Evolutionary conservation across 768 basidiomycete species (phyloP), one percentile per base, ranked within the genome.

Genomic region (Russula lepida): DNA sequence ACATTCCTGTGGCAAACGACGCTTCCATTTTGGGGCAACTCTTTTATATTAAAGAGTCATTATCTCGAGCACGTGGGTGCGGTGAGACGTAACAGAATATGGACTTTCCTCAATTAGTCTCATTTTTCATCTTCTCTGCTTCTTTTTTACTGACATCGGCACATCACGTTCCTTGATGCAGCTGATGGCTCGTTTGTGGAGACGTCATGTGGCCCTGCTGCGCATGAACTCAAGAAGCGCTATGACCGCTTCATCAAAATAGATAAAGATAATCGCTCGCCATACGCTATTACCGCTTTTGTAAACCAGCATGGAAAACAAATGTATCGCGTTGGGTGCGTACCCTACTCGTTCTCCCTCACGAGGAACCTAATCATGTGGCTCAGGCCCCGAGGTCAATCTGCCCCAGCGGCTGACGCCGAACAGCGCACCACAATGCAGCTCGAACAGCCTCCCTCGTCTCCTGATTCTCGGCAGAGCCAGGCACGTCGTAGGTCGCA

Each of bases 241-340:
- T 89, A 86, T 68, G 91, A 93, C 70, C 81, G 84, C 53, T 74
- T 79, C 46, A 71, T 83, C 37, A 85, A 88, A 13, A 86, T 92
- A 32, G 79, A 82, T 17, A 78, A 80, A 67, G 77, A 82, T 62
- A 77, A 84, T 12, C 82, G 86, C 32, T 91, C 89, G 13, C 89
- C 90, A 2, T 92, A 85, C 69, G 84, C 84, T 41, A 88, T 90
- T 67, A 91, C 89, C n/a, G 84, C 85, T 8, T 84, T 88, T 67
- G 79, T 87, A 51, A 91, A 89, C 69, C 88, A 90, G 69, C 84
- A 88, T 72, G 90, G 90, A 56, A 84, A 83, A 68, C 78, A 80
- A 70, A 82, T 88, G 78, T 91, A 78, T 73, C 85, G 90, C 52
- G 80, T 93, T 48, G 84, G 88, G 89, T 90, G 62, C 72, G 85